These are phyloP conservation scores for Tolypocladium album DNA, from an alignment of 2,329 filamentous ascomycete genomes.

Conservation along the genomic window DNA sequence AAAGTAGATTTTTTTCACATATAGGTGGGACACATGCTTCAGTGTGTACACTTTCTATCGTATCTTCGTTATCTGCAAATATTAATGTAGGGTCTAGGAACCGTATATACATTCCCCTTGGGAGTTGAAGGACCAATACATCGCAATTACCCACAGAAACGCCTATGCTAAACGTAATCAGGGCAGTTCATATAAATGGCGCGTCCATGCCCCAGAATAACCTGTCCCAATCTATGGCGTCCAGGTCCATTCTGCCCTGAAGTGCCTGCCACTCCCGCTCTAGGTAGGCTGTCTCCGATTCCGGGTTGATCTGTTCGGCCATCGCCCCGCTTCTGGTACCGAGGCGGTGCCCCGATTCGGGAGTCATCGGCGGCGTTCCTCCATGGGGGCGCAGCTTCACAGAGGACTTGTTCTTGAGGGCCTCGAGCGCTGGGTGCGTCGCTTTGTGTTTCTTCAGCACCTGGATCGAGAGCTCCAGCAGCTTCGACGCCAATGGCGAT, in stretches of 20 bases:
- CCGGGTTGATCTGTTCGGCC: slow-evolving; percentile 3
- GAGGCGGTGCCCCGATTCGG: slow-evolving; percentile 13
- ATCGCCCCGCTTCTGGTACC: slow-evolving; percentile 3
- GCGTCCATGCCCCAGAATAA: slow-evolving; percentile 23
- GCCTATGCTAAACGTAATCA: neutral
- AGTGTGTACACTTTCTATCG: no score
- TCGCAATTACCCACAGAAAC: neutral
- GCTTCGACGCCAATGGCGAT: slow-evolving; percentile 17
- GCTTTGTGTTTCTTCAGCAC: slow-evolving; percentile 20
- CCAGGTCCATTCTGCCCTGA: slow-evolving; percentile 18
- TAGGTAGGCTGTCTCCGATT: slow-evolving; percentile 8
- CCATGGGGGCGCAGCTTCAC: neutral
- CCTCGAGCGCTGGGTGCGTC: slow-evolving; percentile 11
- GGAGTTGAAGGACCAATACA: neutral
- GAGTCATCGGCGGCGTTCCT: slow-evolving; percentile 15
- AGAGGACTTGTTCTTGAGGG: slow-evolving; percentile 7
- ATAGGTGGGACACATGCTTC: neutral
- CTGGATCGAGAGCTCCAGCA: slow-evolving; percentile 18
- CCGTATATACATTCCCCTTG: no score
- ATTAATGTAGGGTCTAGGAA: neutral
- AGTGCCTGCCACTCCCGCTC: slow-evolving; percentile 16
- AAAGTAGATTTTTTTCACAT: neutral
- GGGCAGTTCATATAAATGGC: slow-evolving; percentile 14
- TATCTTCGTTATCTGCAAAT: neutral
- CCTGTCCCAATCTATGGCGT: slow-evolving; percentile 24